Base-by-base conservation (phyloP, 257 asterid species). In the Perilla frutescens region DNA sequence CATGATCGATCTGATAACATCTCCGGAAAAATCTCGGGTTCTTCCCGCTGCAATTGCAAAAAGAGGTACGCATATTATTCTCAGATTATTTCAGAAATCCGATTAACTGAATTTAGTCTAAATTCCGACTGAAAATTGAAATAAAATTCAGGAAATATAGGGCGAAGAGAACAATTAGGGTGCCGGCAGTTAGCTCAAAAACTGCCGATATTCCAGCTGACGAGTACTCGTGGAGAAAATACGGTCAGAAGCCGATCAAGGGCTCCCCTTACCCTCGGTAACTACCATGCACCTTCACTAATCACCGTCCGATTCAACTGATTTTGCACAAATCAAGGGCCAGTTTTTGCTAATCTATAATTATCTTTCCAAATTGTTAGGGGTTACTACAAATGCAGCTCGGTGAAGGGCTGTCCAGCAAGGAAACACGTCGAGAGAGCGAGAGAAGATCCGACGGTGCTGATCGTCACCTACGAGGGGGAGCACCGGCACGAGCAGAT, bases 241-340 rank as follows among this genome's bases (percentile, higher is more conserved):
- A 90, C 74, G 97, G 97, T 12, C 93, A 90, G 59, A 91, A 89
- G 79, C 94, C 92, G 5, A 89, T 89, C 86, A 91, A 91, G 72
- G 97, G 96, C 26, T 91, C 96, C 3, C 89, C 92, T n/a, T 86
- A 79, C 84, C 97, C 97, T 78, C 83, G 96, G 97, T 91, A 89
- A 62, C 39, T 68, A 81, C 73, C 59, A 3, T 76, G 76, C 80
- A 76, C 84, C 78, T 8, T 56, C 41, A 32, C 45, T 57, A 26
- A 32, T 1, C 0, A 12, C n/a, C 37, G 2, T 54, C 15, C 32
- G 32, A 44, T 71, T 43, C 14, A 3, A 1, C 6, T n/a, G 8
- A 3, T 14, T n/a, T 51, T 5, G 34, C 8, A 62, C 14, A 15
- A 32, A 4, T 36, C 4, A 10, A 3, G 1, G n/a, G 15, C 41